Evolutionary conservation across 805 yeast genomes (phyloP), one percentile per base, ranked within the genome.

Genomic region (Metschnikowia vanudenii): DNA sequence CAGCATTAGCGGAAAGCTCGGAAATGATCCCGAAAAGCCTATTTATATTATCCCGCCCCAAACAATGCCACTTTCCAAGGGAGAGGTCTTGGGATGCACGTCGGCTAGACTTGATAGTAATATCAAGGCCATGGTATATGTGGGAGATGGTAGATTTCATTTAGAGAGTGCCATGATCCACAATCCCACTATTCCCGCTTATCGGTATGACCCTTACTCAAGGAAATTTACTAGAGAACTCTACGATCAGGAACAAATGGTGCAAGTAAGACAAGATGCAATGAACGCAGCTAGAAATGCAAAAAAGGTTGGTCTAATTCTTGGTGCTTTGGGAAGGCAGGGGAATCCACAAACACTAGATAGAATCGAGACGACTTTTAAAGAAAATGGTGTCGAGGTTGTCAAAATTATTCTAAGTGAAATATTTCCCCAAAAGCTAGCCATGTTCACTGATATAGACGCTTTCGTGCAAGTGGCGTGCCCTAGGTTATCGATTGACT

Each of bases 401-500:
- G 88, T 88, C 1, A 83, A 88, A 62, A 89, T 94, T 45, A 82
- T 94, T 30, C 65, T 94, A 13, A 86, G 96, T 46, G 99, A 94
- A 64, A 89, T 94, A 16, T 91, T 94, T 67, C 99, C 99, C 0
- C 86, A 82, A 43, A 94, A 94, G 57, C 71, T 94, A 31, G 84
- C 97, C 10, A 85, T 87, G 84, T 94, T 94, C 66, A 91, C 88
- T 57, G 94, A 88, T 58, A 80, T 92, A 14, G 99, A 94, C 65
- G 96, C 91, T 1, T 94, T 94, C 75, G 87, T 94, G 12, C 99
- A 94, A 66, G 96, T 94, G 2, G 99, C 99, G 0, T 94, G 99
- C 63, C 99, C 99, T 0, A 75, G 99, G 58, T 70, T 94, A 38
- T 88, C 96, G 1, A 92, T 94, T 35, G 99, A 94, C 64, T 94